Conservation (phyloP, 2,329 filamentous ascomycete genomes). For the Exophiala mesophila region DNA sequence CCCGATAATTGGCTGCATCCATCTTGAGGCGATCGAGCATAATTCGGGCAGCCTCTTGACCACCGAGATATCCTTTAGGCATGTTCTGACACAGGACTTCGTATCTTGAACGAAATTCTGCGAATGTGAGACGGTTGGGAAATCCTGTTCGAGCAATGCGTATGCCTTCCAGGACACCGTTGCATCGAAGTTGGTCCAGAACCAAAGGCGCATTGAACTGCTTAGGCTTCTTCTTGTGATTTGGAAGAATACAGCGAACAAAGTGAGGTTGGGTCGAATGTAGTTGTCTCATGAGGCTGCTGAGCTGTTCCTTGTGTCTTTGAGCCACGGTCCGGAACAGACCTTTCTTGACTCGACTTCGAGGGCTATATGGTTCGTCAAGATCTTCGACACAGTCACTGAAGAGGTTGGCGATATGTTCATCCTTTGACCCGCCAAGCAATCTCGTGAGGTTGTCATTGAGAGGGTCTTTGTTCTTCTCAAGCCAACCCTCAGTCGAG, state of each 20-base stretch:
- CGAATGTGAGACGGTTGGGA: slow-evolving; percentile 85
- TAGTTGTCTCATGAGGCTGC: slow-evolving; percentile 88
- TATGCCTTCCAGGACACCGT: slow-evolving; percentile 98
- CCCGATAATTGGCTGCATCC: slow-evolving; percentile 80
- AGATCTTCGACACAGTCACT: slow-evolving; percentile 79
- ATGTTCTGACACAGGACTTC: slow-evolving; percentile 87
- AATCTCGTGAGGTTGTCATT: slow-evolving; percentile 95
- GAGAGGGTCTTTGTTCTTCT: slow-evolving; percentile 98
- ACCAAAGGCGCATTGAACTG: slow-evolving; percentile 89
- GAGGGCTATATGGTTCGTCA: slow-evolving; percentile 63
- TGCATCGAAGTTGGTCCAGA: slow-evolving; percentile 93
- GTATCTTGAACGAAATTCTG: slow-evolving; percentile 92
- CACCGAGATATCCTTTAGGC: slow-evolving; percentile 86
- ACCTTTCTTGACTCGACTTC: slow-evolving; percentile 89
- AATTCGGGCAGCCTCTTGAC: slow-evolving; percentile 74
- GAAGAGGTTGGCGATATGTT: slow-evolving; percentile 80
- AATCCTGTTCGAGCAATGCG: slow-evolving; percentile 95
- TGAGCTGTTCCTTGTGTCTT: slow-evolving; percentile 95
- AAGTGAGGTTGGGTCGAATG: slow-evolving; percentile 98
- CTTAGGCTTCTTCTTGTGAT: slow-evolving; percentile 95
- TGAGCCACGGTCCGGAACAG: slow-evolving; percentile 96
- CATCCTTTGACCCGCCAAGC: slow-evolving; percentile 73
- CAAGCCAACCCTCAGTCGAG: slow-evolving; percentile 87
- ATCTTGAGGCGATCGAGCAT: slow-evolving; percentile 87
- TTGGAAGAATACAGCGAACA: slow-evolving; percentile 93